Evolutionary conservation across 1,284 basidiomycete species (phyloP).

Genomic region (Earliella scabrosa): DNA sequence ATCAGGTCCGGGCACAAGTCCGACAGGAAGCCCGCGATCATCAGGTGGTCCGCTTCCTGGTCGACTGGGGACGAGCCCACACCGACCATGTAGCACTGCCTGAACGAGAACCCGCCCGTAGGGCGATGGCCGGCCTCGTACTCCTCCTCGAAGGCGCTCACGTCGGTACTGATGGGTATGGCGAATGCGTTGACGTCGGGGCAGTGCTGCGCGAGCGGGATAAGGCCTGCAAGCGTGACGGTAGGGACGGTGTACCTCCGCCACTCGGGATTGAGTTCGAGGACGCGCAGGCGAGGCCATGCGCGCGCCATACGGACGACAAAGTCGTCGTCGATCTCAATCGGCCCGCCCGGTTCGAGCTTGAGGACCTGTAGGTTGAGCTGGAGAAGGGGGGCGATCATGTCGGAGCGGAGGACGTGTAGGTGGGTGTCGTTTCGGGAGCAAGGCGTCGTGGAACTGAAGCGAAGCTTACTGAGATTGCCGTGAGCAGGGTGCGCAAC

Average conservation of each 20-base stretch:
- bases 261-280: slow-evolving; percentile 23
- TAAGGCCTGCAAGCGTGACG: slow-evolving; percentile 14
- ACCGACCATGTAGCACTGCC: slow-evolving; percentile 8
- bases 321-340: slow-evolving; percentile 18
- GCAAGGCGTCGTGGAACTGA: slow-evolving; percentile 1
- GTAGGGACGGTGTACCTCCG: slow-evolving; percentile 7
- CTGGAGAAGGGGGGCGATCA: slow-evolving; percentile 18
- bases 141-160: slow-evolving; percentile 4
- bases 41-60: slow-evolving; percentile 4
- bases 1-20: slow-evolving; percentile 22
- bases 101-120: slow-evolving; percentile 15
- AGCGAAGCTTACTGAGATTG: slow-evolving; percentile 2
- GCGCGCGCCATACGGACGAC: slow-evolving; percentile 14
- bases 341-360: slow-evolving; percentile 16
- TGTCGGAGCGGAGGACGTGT: slow-evolving; percentile 10
- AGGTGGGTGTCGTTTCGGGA: background rate
- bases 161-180: slow-evolving; percentile 12
- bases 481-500: background rate
- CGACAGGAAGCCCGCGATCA: slow-evolving; percentile 22
- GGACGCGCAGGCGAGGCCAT: slow-evolving; percentile 12
- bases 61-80: slow-evolving; percentile 10
- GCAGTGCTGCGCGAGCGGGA: slow-evolving; percentile 18
- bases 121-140: slow-evolving; percentile 16
- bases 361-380: slow-evolving; percentile 9
- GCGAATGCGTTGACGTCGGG: slow-evolving; percentile 5